Conservation (phyloP, 2,329 filamentous ascomycete species). For the Nigrospora oryzae region DNA sequence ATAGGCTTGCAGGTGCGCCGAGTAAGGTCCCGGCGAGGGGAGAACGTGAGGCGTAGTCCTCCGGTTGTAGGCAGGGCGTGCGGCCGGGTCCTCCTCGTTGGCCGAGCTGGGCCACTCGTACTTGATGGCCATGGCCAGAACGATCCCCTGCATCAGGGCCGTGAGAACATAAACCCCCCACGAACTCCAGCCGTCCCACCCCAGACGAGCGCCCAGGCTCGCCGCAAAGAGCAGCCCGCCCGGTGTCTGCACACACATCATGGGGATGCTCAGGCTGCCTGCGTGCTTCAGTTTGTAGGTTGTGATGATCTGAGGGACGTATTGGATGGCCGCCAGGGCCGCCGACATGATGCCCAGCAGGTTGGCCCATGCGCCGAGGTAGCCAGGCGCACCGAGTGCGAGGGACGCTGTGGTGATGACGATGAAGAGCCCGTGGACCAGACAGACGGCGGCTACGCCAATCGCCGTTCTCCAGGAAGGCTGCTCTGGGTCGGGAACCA, state of each 20-base stretch:
- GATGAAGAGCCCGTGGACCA: constrained; percentile 66
- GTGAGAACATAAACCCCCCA: constrained; percentile 91
- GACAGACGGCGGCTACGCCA: constrained; percentile 60
- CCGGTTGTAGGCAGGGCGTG: constrained; percentile 19
- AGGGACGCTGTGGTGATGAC: constrained; percentile 63
- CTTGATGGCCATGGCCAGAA: constrained; percentile 72
- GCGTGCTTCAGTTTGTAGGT: constrained; percentile 81
- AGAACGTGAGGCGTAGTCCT: constrained; percentile 22
- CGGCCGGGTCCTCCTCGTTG: constrained; percentile 10
- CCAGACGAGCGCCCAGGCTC: constrained; percentile 73
- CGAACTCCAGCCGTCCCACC: constrained; percentile 81
- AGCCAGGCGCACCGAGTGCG: constrained; percentile 49
- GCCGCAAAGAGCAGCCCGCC: constrained; percentile 84
- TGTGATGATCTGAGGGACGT: constrained; percentile 89
- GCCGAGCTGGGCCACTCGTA: constrained; percentile 46
- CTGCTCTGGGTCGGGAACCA: constrained; percentile 32
- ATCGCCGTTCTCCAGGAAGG: constrained; percentile 74
- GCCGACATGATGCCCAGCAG: constrained; percentile 74
- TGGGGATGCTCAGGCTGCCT: constrained; percentile 86
- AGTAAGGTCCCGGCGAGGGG: constrained; percentile 23
- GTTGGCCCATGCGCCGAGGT: constrained; percentile 75
- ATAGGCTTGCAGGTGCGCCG: constrained; percentile 23
- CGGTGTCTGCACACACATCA: constrained; percentile 97
- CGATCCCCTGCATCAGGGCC: constrained; percentile 71
- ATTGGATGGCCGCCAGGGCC: constrained; percentile 76